Conservation (phyloP, 2,329 filamentous ascomycete species). For the Pseudogymnoascus sp. region DNA sequence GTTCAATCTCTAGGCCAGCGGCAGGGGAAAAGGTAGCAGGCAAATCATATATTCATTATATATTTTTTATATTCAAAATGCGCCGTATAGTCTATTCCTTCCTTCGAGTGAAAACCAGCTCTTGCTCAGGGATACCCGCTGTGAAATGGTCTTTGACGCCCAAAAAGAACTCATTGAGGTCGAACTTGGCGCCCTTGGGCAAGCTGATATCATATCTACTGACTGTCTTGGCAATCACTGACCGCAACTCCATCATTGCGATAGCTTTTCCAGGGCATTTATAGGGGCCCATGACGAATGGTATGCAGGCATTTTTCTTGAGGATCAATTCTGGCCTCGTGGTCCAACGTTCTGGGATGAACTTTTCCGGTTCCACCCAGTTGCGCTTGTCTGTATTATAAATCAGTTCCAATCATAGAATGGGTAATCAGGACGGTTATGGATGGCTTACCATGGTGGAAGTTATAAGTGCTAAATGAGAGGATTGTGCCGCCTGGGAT, state of each 20-base stretch:
- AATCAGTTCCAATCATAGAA: background rate
- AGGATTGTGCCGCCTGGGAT: conserved; percentile 14
- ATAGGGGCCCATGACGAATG: conserved; percentile 21
- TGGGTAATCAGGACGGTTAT: background rate
- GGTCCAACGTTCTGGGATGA: conserved; percentile 28
- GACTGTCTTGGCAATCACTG: conserved; percentile 18
- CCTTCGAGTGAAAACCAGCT: conserved; percentile 10
- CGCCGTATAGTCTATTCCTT: background rate
- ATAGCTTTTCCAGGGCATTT: conserved; percentile 27
- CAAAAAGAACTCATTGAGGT: conserved; percentile 10
- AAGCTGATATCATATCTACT: conserved; percentile 19
- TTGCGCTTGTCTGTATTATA: conserved; percentile 10
- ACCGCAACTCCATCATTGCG: conserved; percentile 27
- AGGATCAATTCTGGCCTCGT: conserved; percentile 16
- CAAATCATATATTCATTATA: background rate
- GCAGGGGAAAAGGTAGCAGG: background rate
- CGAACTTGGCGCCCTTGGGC: conserved; percentile 13
- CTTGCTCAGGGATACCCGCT: conserved; percentile 6
- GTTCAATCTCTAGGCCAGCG: background rate
- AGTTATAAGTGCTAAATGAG: conserved; percentile 10
- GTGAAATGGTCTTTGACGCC: conserved; percentile 14
- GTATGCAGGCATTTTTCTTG: conserved; percentile 23
- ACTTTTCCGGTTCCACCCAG: conserved; percentile 17
- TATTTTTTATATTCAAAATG: background rate
- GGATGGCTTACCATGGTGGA: conserved; percentile 14